These are phyloP conservation scores for Vitis labrusca DNA, from an alignment of 164 flowering plant species.

Conservation along the genomic window DNA sequence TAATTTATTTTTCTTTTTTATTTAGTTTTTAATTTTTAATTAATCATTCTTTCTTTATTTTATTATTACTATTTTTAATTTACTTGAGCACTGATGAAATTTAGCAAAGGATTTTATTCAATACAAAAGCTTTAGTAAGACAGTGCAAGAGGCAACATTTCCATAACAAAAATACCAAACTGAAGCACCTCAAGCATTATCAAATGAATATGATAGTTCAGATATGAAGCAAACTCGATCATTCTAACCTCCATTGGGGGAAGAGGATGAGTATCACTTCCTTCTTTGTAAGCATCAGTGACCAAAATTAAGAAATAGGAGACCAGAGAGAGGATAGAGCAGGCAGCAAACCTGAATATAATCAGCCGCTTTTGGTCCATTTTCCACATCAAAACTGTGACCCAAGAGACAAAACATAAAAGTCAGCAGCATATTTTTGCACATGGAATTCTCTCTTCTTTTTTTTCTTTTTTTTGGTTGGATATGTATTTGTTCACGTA, in stretches of 20 bases:
- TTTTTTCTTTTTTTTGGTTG: too few relatives aligned
- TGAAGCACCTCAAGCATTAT: background rate
- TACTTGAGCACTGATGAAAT: too few relatives aligned
- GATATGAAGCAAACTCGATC: background rate
- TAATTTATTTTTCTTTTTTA: too few relatives aligned
- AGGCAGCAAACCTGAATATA: conserved; percentile 66
- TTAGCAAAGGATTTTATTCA: too few relatives aligned
- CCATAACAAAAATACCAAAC: background rate
- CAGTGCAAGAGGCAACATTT: background rate
- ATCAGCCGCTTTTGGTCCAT: conserved; percentile 96
- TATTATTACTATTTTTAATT: too few relatives aligned
- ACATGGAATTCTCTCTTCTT: too few relatives aligned
- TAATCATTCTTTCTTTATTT: too few relatives aligned
- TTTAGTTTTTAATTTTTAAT: too few relatives aligned
- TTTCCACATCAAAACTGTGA: conserved; percentile 79
- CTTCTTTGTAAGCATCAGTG: background rate
- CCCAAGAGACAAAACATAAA: conserved; percentile 6
- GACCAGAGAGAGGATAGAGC: background rate
- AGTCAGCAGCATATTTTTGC: too few relatives aligned
- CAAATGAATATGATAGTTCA: background rate
- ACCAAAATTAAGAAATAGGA: background rate
- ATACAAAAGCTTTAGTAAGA: too few relatives aligned
- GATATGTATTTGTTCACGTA: too few relatives aligned
- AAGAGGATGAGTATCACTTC: background rate
- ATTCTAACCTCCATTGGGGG: background rate